Base-by-base conservation (phyloP, 345 rosid genomes). In the Iberis pinnata region DNA sequence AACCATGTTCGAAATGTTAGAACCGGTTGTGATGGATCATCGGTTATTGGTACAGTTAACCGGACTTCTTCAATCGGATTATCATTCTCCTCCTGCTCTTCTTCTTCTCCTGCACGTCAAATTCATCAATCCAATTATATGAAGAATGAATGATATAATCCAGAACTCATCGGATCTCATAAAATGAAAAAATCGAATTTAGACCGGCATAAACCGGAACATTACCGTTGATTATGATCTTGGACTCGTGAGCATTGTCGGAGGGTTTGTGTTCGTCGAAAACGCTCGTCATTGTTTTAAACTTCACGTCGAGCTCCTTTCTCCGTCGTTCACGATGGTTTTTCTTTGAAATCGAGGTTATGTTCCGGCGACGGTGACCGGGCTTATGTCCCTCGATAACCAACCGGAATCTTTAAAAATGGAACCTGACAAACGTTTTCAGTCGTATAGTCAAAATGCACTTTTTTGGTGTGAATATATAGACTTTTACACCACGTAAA, bases 1-100 rank as follows among this genome's bases (percentile, higher is more conserved):
- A 44, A 15, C 86, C 88, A 81, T 49, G 93, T 77, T n/a, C 78
- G 37, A 14, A 84, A 79, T 0, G 81, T 81, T 18, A 84, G 22
- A 8, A 54, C 81, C 5, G 73, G 67, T 12, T 43, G 13, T 1
- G 78, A n/a, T 7, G 79, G 80, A 47, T 81, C 81, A 36, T 84
- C 80, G 6, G 72, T 72, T 13, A 69, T 66, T 2, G 82, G 76
- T 37, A 84, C 83, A 0, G 81, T 79, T 36, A 84, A 64, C 50
- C 78, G 69, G 35, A 81, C 88, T 63, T 79, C 61, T 51, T 84
- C 85, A 1, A 84, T 75, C 0, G 88, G 92, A 62, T 17, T 65
- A 13, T 77, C 83, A 19, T 81, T 64, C 54, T 60, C 70, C 42
- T 70, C 63, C 22, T 53, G 56, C 3, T 16, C 68, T 49, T 50